A percentile compares a stretch with the other conserved stretches of the same genome.
Evolutionary conservation across 768 basidiomycete genomes (phyloP).

Genomic region (Coprinellus micaceus): DNA sequence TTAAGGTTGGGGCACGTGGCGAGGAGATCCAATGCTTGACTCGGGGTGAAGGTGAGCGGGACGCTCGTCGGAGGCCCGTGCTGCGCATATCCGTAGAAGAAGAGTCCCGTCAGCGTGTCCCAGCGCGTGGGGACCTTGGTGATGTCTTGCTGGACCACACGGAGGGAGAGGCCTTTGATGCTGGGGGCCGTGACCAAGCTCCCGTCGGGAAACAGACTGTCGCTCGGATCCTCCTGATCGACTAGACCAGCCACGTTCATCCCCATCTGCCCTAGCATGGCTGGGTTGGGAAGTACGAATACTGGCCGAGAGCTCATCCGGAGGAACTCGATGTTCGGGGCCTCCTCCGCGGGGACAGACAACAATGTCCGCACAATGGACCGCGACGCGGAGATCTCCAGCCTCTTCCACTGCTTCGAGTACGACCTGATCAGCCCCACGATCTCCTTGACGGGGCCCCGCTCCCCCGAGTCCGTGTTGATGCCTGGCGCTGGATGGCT

Average conservation of each 20-base stretch:
- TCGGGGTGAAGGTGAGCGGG: neutral
- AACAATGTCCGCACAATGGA: slow-evolving; percentile 8
- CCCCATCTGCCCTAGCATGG: neutral
- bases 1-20: neutral
- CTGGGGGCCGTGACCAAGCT: neutral
- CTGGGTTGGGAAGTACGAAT: neutral
- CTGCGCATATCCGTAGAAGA: neutral
- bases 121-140: neutral
- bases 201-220: neutral
- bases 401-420: slow-evolving; percentile 5
- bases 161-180: neutral
- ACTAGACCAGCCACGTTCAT: neutral
- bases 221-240: too few species aligned
- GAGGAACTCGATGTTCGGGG: neutral
- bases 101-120: neutral
- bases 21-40: neutral
- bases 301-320: neutral
- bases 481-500: neutral
- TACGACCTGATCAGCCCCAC: neutral
- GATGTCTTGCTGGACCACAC: neutral
- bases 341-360: slow-evolving; percentile 6
- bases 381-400: slow-evolving; percentile 9
- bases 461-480: neutral
- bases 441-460: neutral
- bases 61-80: neutral